These are phyloP conservation scores for Tricholoma matsutake DNA, from an alignment of 768 basidiomycete genomes.

Conservation along the genomic window DNA sequence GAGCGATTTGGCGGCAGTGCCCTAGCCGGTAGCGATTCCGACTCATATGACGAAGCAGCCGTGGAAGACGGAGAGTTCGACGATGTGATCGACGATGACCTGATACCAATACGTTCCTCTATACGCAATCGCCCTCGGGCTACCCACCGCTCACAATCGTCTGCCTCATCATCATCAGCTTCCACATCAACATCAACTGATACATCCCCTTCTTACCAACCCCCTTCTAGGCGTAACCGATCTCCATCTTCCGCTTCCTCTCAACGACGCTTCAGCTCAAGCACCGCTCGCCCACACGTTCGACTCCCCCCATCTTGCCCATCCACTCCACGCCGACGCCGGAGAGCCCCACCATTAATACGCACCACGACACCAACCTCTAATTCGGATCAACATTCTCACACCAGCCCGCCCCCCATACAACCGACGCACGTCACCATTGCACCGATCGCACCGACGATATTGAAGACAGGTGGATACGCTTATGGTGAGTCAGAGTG, in stretches of 20 bases:
- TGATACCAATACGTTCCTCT: slow-evolving; percentile 61
- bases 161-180: slow-evolving; percentile 42
- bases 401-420: slow-evolving; percentile 1
- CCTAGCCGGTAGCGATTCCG: slow-evolving; percentile 39
- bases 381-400: slow-evolving; percentile 2
- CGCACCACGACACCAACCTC: slow-evolving; percentile 13
- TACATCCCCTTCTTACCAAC: slow-evolving; percentile 21
- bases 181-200: slow-evolving; percentile 30
- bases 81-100: slow-evolving; percentile 41
- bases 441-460: slow-evolving; percentile 59
- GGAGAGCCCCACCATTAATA: slow-evolving; percentile 25
- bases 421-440: slow-evolving; percentile 37
- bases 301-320: slow-evolving; percentile 32
- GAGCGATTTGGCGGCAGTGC: slow-evolving; percentile 19
- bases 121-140: slow-evolving; percentile 17
- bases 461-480: slow-evolving; percentile 74
- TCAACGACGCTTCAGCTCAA: slow-evolving; percentile 17
- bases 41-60: slow-evolving; percentile 31
- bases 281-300: slow-evolving; percentile 19
- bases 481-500: slow-evolving; percentile 42
- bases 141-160: slow-evolving; percentile 39
- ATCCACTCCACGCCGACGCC: slow-evolving; percentile 20
- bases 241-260: slow-evolving; percentile 16
- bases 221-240: slow-evolving; percentile 18
- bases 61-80: slow-evolving; percentile 28